These are phyloP conservation scores for Candida methanosorbosa DNA, from an alignment of 805 yeast species.

Conservation along the genomic window DNA sequence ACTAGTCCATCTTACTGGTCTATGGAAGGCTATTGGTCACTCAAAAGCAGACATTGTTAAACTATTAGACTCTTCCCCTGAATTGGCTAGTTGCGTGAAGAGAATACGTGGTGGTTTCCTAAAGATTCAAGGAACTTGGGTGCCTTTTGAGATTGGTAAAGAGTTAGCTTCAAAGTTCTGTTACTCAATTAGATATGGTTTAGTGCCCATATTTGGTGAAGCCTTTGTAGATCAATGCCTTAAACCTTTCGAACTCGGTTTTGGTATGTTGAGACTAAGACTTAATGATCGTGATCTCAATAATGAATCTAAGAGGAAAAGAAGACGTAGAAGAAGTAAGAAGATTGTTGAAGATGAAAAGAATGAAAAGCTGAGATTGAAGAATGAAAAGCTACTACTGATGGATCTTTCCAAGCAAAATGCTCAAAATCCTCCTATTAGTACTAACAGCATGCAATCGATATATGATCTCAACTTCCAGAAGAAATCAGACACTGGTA, in stretches of 20 bases:
- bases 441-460: no score
- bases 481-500: no score
- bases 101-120: conserved; percentile 86
- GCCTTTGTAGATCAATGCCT: conserved; percentile 56
- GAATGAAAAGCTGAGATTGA: no score
- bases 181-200: conserved; percentile 63
- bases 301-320: conserved; percentile 8
- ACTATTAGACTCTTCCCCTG: conserved; percentile 57
- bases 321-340: no score
- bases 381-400: no score
- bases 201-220: conserved; percentile 74
- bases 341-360: background rate
- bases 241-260: conserved; percentile 50
- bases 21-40: conserved; percentile 72
- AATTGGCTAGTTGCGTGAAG: conserved; percentile 50
- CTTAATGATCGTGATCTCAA: conserved; percentile 17
- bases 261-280: conserved; percentile 49
- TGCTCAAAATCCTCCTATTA: no score
- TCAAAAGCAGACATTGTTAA: conserved; percentile 71
- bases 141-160: conserved; percentile 62
- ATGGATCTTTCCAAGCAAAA: no score
- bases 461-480: no score
- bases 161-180: conserved; percentile 67
- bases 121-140: conserved; percentile 93
- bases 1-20: conserved; percentile 78